Base-by-base conservation (phyloP, 768 basidiomycete species). In the Lactifluus volemus region DNA sequence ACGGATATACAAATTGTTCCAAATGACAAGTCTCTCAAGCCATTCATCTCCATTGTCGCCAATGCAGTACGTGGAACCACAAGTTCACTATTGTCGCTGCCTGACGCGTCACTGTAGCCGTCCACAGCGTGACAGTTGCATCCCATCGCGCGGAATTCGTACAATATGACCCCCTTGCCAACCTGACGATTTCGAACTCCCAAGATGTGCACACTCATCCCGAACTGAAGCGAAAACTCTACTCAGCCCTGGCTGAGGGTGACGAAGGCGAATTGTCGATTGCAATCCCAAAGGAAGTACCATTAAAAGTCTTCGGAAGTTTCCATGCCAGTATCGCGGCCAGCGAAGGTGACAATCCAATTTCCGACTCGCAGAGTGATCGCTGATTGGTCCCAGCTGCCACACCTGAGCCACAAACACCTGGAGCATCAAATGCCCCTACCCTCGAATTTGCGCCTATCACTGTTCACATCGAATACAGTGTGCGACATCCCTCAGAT, bases 201-300 rank as follows among this genome's bases (percentile, higher is more conserved):
- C 79, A 81, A 65, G 92, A 97, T 71, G 86, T 89, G 60, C 91
- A 94, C 68, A 81, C 83, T 57, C 93, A 96, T 74, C 91, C 93
- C 6, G 97, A 97, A 70, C 78, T 95, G 61, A 98, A 97, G 78
- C 81, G 97, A 60, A 88, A 86, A 74, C 73, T 97, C 44, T 98
- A 94, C 76, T 83, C 92, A 0, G 92, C 96, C 0, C 78, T 94
- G 54, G 84, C 92, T 63, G 97, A 98, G 69, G 82, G 85, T 47
- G 93, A 96, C 66, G 93, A 98, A 71, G 97, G 96, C 60, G 97
- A 98, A 73, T 71, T 99, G 36, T 92, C 92, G 5, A 92, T 99
- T 67, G 82, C 86, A 11, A 84, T 98, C 61, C 90, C 90, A 9
- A 79, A 78, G 67, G 87, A 88, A 61, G 84, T 88, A 17, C 76